A percentile compares a stretch with the other conserved stretches of the same genome.
Conservation (phyloP, 495 filamentous ascomycete species). For the Hyaloscypha hepaticicola region DNA sequence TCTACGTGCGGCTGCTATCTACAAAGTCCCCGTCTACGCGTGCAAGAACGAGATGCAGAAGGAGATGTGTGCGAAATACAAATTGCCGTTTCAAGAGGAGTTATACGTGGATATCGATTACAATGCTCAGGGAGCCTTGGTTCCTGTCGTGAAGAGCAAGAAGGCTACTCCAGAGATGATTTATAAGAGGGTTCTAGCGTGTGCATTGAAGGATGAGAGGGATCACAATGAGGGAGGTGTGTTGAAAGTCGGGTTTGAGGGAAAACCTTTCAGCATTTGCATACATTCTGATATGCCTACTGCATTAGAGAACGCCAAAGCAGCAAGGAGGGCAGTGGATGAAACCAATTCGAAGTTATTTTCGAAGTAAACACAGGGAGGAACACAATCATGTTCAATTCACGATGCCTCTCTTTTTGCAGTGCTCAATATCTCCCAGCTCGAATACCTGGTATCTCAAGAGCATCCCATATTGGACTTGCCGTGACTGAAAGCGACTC, state of each 20-base stretch:
- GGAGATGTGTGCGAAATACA: slow-evolving; percentile 50
- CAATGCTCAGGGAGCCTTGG: slow-evolving; percentile 37
- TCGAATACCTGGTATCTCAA: not conserved
- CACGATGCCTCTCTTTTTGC: not conserved
- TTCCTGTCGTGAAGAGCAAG: slow-evolving; percentile 23
- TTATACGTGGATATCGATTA: slow-evolving; percentile 61
- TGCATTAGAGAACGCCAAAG: slow-evolving; percentile 29
- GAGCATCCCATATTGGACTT: too few relatives aligned
- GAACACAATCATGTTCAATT: not conserved
- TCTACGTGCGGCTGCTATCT: slow-evolving; percentile 50
- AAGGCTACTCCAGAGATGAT: slow-evolving; percentile 24
- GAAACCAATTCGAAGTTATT: slow-evolving; percentile 14
- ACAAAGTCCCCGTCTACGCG: slow-evolving; percentile 55
- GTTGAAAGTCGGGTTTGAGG: slow-evolving; percentile 23
- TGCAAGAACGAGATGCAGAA: slow-evolving; percentile 53
- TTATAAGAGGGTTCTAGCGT: slow-evolving; percentile 7
- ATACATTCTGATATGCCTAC: slow-evolving; percentile 33
- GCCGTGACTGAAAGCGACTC: too few relatives aligned
- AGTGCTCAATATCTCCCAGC: not conserved
- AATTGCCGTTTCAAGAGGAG: slow-evolving; percentile 56
- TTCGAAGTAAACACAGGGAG: slow-evolving; percentile 1
- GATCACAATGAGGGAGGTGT: slow-evolving; percentile 13
- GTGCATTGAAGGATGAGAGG: slow-evolving; percentile 15
- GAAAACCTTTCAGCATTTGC: slow-evolving; percentile 31
- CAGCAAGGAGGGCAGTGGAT: slow-evolving; percentile 23